Base-by-base conservation (phyloP, 257 asterid genomes). In the Ocimum tenuiflorum region DNA sequence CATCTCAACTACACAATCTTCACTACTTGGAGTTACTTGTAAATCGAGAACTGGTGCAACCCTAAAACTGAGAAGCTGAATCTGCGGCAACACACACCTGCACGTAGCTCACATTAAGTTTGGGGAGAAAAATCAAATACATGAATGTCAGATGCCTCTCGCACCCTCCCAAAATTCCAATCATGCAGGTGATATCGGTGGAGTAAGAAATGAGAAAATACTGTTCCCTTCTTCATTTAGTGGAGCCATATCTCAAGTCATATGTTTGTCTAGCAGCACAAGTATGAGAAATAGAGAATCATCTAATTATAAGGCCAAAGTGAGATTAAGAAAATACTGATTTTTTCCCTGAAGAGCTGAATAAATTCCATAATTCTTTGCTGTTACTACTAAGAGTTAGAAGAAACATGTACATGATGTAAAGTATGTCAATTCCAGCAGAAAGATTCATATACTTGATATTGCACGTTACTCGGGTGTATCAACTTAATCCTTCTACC, bases 31-130 rank as follows among this genome's bases (percentile, higher is more conserved):
- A 51, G 53, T 80, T 35, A 91, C 94, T 80, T 69, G 84, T 53
- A 91, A 83, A 72, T 80, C 95, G 77, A 91, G 60, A 47, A 91
- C 87, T 7, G 96, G 97, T 35, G 91, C 86, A 59, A 88, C 97
- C 61, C 76, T 85, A 75, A 91, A 88, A 66, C 71, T 86, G 61
- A 91, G 82, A 78, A 91, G 86, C 75, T 80, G 89, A 73, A 86
- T 65, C 80, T 79, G 89, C 5, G 95, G 96, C 60, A 91, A 80
- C 66, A 80, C 65, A 67, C 97, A 91, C 88, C 97, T 91, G 72
- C 80, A 80, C 17, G 73, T 41, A 66, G 70, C 51, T 49, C 61
- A 60, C 57, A 57, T n/a, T 70, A 68, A 74, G 55, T 53, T 38
- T 7, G 47, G 43, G 38, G 12, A 49, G 27, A 12, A 47, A 57